phyloP scores from a whole-genome alignment of 2,329 filamentous ascomycete genomes.

The Colletotrichum sp. region DNA sequence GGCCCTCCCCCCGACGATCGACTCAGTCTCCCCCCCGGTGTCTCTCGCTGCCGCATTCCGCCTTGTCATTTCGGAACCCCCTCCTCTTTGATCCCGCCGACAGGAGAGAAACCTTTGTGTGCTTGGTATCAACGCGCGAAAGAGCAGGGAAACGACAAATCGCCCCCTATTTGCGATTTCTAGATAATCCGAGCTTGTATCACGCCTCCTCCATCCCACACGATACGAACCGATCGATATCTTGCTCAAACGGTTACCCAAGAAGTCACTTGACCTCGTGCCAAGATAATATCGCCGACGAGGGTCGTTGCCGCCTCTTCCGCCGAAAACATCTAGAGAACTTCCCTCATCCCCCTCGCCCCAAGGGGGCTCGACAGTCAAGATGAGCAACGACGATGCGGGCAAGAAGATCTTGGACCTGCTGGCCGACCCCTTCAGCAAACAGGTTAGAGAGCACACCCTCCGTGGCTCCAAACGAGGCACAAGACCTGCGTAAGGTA shows the following conservation, averaged over 20 bases:
- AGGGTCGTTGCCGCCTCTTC: background rate
- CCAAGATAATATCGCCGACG: constrained; percentile 6
- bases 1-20: background rate
- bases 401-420: constrained; percentile 52
- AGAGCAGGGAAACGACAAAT: background rate
- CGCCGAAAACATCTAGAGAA: background rate
- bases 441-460: constrained; percentile 39
- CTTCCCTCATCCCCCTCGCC: background rate
- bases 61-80: background rate
- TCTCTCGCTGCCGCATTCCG: background rate
- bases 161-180: background rate
- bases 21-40: background rate
- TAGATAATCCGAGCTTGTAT: background rate
- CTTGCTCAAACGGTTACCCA: background rate
- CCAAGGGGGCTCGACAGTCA: constrained; percentile 9
- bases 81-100: background rate
- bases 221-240: background rate
- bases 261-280: background rate
- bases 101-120: background rate
- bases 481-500: background rate
- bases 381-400: constrained; percentile 29
- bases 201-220: background rate
- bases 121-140: background rate
- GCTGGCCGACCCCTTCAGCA: constrained; percentile 55
- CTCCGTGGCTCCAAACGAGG: no score